Evolutionary conservation across 1,284 basidiomycete genomes (phyloP).

Genomic region (Malassezia psittaci): DNA sequence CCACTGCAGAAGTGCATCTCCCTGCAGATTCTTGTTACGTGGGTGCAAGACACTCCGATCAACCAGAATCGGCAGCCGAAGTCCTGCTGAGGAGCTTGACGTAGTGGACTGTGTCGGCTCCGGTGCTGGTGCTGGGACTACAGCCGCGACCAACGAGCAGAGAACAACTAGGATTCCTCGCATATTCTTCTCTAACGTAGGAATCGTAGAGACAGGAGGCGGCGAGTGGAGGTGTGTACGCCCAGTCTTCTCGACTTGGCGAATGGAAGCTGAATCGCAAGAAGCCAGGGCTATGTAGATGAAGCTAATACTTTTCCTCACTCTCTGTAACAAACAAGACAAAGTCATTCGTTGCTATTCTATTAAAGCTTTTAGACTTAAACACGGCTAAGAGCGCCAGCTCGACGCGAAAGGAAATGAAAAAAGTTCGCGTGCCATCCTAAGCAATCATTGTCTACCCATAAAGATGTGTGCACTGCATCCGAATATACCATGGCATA

Average conservation of each 20-base stretch:
- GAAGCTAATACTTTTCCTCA: neutral
- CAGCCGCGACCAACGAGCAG: neutral
- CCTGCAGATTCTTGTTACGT: slow-evolving; percentile 6
- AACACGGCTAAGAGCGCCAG: slow-evolving; percentile 19
- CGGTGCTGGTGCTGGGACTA: neutral
- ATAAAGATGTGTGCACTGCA: neutral
- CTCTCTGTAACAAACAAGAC: neutral
- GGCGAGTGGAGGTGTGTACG: too few species aligned
- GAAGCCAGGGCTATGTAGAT: too few species aligned
- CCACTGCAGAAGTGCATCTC: slow-evolving; percentile 5
- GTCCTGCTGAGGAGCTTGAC: neutral
- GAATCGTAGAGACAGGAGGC: too few species aligned
- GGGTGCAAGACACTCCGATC: slow-evolving; percentile 4
- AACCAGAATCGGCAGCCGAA: slow-evolving; percentile 1
- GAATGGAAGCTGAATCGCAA: neutral
- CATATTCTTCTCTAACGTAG: neutral
- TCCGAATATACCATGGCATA: neutral
- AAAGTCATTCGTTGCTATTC: too few species aligned
- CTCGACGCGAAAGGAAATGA: slow-evolving; percentile 15
- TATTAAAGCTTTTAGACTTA: slow-evolving; percentile 2
- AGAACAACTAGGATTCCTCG: neutral
- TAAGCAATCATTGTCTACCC: neutral
- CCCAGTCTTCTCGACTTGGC: neutral
- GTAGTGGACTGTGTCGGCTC: neutral
- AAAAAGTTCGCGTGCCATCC: slow-evolving; percentile 16